phyloP scores from a whole-genome alignment of 345 rosid species.

The Aquilaria malaccensis region DNA sequence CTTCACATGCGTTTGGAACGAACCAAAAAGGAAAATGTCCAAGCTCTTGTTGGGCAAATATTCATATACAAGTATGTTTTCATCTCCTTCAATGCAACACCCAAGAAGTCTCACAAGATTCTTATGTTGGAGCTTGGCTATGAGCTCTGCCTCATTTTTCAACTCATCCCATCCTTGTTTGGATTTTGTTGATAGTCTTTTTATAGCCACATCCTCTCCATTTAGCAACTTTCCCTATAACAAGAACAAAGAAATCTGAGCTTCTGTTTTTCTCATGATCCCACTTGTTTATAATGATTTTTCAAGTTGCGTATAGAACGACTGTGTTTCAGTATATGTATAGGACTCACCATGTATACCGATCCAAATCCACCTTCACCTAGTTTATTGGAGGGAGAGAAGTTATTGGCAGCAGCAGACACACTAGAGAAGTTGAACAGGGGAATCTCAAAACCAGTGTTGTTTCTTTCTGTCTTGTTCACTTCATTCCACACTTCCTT shows the following conservation, averaged over 20 bases:
- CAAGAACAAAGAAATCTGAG: not conserved
- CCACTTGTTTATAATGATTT: not conserved
- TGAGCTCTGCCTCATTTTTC: conserved; percentile 9
- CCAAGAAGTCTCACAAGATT: conserved; percentile 12
- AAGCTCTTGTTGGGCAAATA: conserved; percentile 15
- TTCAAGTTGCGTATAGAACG: not conserved
- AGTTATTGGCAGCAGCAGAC: conserved; percentile 3
- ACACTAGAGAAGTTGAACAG: conserved; percentile 11
- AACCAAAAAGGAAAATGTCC: conserved; percentile 8
- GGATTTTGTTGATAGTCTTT: conserved; percentile 7
- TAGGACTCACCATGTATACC: conserved; percentile 4
- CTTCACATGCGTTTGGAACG: not conserved
- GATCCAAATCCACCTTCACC: conserved; percentile 17
- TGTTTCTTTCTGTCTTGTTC: not conserved
- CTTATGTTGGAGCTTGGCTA: conserved; percentile 15
- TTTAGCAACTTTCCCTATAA: conserved; percentile 11
- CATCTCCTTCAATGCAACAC: conserved; percentile 17
- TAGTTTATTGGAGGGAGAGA: conserved; percentile 8
- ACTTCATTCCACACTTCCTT: not conserved
- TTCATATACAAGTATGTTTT: conserved; percentile 9
- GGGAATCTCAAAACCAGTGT: conserved; percentile 9
- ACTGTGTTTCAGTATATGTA: not conserved
- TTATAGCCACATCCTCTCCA: conserved; percentile 4
- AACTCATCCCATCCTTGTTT: conserved; percentile 12
- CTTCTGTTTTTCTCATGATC: not conserved